Base-by-base conservation (phyloP, 306 rosid genomes). In the Nissolia schottii region DNA sequence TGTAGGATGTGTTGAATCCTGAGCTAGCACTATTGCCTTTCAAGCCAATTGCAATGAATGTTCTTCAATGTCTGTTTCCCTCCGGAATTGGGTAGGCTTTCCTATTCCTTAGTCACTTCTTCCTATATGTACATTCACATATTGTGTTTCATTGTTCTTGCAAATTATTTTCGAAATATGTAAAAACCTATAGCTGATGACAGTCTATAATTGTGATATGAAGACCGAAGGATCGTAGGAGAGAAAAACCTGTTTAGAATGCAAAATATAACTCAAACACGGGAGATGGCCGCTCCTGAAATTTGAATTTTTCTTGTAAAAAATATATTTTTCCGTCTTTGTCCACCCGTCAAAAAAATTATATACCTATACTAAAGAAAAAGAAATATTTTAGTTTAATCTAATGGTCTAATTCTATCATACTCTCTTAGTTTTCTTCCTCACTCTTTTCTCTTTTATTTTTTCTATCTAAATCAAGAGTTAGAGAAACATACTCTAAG, bases 1-100 rank as follows among this genome's bases (percentile, higher is more conserved):
- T 60, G 82, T 83, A 93, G 98, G 84, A 81, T 76, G 83, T 73
- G 71, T 57, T 80, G 70, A 84, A 89, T 78, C 88, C 82, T 67
- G 85, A 90, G 68, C 79, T 87, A 66, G 88, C 89, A 7, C 90
- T 93, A 27, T 83, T 87, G 50, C 97, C 97, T 80, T 93, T 87
- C 80, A 76, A 83, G 82, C 96, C 97, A 60, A 75, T 89, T 79
- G 83, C 75, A 40, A 89, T 91, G 90, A 89, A 87, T 80, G 96
- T 91, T 80, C 94, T 89, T 80, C 94, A 83, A 55, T 93, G 94
- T 79, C 37, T 81, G 19, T 91, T 89, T 79, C 86, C 88, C 58
- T 85, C 94, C 37, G 96, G 97, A 63, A 87, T 87, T 69, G 92
- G 81, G 98, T 93, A 28, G 61, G 61, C 58, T 71, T 74, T 38